Percentiles rank a stretch among this genome's conserved stretches.
Evolutionary conservation across 495 filamentous ascomycete species (phyloP).

Genomic region (Neurospora discreta): DNA sequence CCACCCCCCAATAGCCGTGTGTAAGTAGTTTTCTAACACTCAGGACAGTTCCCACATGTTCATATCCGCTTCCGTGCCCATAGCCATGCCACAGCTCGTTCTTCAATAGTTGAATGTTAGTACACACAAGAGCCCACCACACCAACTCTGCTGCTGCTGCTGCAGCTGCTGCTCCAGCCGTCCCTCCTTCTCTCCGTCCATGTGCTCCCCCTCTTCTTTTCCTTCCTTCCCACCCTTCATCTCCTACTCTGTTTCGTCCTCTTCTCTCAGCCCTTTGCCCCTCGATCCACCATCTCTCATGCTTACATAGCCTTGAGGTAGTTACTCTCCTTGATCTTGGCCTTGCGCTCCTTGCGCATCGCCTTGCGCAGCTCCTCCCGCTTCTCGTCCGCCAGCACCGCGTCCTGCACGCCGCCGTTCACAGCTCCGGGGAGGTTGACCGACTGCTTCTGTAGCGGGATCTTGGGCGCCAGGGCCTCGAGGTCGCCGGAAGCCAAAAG

Average conservation of each 20-base stretch:
- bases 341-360: conserved; percentile 62
- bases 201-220: neutral
- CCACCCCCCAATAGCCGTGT: neutral
- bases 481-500: conserved; percentile 53
- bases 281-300: neutral
- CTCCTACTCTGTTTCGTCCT: neutral
- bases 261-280: neutral
- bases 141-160: neutral
- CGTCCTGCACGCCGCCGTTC: conserved; percentile 45
- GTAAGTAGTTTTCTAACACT: neutral
- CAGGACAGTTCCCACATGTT: neutral
- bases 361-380: conserved; percentile 56
- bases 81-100: neutral
- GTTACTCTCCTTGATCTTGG: conserved; percentile 81
- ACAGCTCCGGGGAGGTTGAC: conserved; percentile 64
- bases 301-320: conserved; percentile 72
- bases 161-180: neutral
- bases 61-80: neutral
- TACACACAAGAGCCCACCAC: neutral
- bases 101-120: neutral
- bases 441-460: conserved; percentile 75
- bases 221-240: neutral
- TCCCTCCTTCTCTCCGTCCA: neutral
- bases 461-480: conserved; percentile 53
- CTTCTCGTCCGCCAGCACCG: conserved; percentile 45